Conservation (phyloP, 2,329 filamentous ascomycete genomes). For the Penicillium sp. region DNA sequence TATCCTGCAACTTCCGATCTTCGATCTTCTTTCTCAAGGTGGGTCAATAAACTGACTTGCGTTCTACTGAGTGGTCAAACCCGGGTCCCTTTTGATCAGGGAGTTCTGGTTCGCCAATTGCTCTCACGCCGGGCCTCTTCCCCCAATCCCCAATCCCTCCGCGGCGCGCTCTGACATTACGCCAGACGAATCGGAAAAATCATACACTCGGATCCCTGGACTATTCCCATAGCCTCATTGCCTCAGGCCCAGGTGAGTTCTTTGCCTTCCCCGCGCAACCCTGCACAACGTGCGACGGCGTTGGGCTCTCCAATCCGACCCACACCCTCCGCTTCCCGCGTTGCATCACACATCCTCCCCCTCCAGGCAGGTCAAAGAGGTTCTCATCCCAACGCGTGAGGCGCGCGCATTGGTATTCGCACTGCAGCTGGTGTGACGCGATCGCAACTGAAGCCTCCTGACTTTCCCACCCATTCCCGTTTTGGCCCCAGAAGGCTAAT, state of each 20-base stretch:
- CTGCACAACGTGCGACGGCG: conserved; percentile 36
- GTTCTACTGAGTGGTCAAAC: conserved; percentile 22
- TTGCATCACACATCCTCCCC: conserved; percentile 25
- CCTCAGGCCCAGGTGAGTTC: conserved; percentile 14
- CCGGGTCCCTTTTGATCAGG: conserved; percentile 22
- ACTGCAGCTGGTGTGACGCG: conserved; percentile 25
- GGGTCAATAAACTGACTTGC: conserved; percentile 4
- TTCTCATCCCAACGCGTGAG: conserved; percentile 17
- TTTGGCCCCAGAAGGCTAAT: conserved; percentile 22
- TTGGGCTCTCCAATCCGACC: conserved; percentile 32
- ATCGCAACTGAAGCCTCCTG: conserved; percentile 22
- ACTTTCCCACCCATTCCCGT: conserved; percentile 13
- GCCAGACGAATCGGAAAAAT: conserved; percentile 30
- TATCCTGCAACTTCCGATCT: neutral
- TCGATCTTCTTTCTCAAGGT: neutral
- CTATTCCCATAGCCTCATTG: neutral
- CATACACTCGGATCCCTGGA: conserved; percentile 13
- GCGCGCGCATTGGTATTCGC: conserved; percentile 34
- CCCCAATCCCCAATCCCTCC: neutral
- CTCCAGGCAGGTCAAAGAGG: conserved; percentile 27
- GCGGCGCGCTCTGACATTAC: conserved; percentile 22
- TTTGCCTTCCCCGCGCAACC: conserved; percentile 11
- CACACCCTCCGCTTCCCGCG: conserved; percentile 29
- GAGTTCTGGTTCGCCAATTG: conserved; percentile 47
- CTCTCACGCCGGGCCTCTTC: conserved; percentile 28